These are phyloP conservation scores for Salix dunnii DNA, from an alignment of 345 rosid genomes.

Conservation along the genomic window DNA sequence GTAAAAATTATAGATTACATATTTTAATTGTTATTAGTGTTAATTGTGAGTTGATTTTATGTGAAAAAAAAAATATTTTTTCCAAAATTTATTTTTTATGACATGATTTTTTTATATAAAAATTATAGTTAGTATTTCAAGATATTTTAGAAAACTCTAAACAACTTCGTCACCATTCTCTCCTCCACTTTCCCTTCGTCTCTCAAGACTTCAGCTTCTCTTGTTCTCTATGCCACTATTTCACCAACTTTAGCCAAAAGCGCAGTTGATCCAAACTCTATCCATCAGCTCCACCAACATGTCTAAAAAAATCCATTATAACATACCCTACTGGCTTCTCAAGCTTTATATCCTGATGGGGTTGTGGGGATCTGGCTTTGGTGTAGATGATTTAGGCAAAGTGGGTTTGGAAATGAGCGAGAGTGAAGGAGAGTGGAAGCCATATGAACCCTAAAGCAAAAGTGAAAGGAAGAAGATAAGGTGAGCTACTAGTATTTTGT, in stretches of 20 bases:
- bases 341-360: conserved; percentile 36
- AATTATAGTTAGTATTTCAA: too few species aligned
- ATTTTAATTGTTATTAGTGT: too few species aligned
- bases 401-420: conserved; percentile 20
- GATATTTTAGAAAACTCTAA: too few species aligned
- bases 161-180: conserved; percentile 77
- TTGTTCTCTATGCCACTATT: conserved; percentile 80
- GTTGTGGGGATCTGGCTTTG: conserved; percentile 2
- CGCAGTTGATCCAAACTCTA: conserved; percentile 69
- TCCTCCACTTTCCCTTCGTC: conserved; percentile 83
- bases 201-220: conserved; percentile 75
- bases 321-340: conserved; percentile 78
- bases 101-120: too few species aligned
- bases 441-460: conserved; percentile 5
- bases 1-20: too few species aligned
- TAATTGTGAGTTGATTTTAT: too few species aligned
- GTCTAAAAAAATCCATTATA: conserved; percentile 77
- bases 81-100: too few species aligned
- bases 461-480: not conserved
- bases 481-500: not conserved
- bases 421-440: conserved; percentile 27
- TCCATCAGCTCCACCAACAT: conserved; percentile 70
- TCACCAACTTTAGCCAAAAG: conserved; percentile 74
- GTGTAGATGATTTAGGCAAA: conserved; percentile 9
- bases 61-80: too few species aligned